Base-by-base conservation (phyloP, 2,329 filamentous ascomycete species). In the Dothiorella sarmentorum region DNA sequence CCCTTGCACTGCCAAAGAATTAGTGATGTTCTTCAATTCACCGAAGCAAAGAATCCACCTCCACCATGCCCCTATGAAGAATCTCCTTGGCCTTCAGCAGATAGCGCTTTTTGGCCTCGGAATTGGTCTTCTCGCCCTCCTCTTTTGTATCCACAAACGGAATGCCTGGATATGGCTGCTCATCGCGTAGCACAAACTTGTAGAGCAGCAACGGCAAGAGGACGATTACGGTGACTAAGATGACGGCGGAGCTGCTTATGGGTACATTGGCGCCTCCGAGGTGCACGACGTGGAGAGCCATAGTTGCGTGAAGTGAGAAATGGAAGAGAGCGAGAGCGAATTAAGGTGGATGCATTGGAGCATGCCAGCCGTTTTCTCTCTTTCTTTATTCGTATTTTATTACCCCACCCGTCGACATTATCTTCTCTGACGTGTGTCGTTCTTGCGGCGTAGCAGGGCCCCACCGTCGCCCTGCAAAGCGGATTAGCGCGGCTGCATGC, bases 121-220 rank as follows among this genome's bases (percentile, higher is more conserved):
- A 45, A 17, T 45, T 45, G 43, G 24, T 45, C 26, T 45, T 45
- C 43, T 45, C 43, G 24, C 43, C 43, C 43, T 45, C 26, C 26
- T 45, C 43, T 26, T 45, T 45, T n/a, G 43, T 45, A 26, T 45
- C 43, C 13, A 45, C 10, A 7, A 45, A 10, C 6, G 43, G 43
- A n/a, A 45, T 45, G 24, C 43, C 43, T 17, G 43, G 43, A 17
- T 45, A 45, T 2, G 43, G 43, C n/a, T 31, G 24, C 20, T 45
- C 43, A 45, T 45, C 43, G 15, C 15, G 43, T 9, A 45, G 15
- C 9, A 45, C 7, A 11, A 10, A 31, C 24, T 18, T 29, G 24
- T 26, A 45, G 6, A 31, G 24, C 43, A 45, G 43, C 7, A 29
- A 45, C 7, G 43, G 43, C 26, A 45, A 11, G 13, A 45, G 43